Conservation (phyloP, 306 rosid species). For the Malus sieversii region DNA sequence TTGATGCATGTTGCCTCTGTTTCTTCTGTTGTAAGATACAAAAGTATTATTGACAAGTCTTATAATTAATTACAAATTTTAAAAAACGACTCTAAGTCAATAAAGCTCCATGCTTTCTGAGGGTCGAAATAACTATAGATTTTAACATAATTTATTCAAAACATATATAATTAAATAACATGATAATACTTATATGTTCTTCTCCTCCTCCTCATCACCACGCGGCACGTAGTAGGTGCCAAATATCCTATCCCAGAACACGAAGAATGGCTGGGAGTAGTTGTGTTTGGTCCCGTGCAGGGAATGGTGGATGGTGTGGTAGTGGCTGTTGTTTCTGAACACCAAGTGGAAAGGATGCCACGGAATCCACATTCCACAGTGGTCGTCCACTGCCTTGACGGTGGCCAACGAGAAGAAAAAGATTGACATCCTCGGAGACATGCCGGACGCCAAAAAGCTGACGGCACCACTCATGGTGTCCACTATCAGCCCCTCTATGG, state of each 20-base stretch:
- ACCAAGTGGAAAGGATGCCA: conserved; percentile 69
- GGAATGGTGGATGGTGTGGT: conserved; percentile 79
- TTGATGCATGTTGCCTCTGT: too few species aligned
- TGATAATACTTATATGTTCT: too few species aligned
- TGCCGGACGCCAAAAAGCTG: not conserved
- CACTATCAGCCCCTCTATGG: not conserved
- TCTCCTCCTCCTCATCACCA: not conserved
- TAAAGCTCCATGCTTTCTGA: too few species aligned
- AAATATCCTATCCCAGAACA: conserved; percentile 65
- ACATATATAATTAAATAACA: too few species aligned
- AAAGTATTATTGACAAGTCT: too few species aligned
- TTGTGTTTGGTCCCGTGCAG: conserved; percentile 78
- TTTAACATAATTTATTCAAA: too few species aligned
- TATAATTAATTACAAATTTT: too few species aligned
- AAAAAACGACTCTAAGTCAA: too few species aligned
- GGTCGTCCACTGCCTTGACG: conserved; percentile 78
- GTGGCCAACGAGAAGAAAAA: conserved; percentile 77
- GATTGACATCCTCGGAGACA: not conserved
- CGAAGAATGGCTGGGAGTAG: conserved; percentile 84
- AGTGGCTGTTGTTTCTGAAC: conserved; percentile 65
- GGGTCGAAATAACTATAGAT: too few species aligned
- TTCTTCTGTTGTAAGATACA: too few species aligned
- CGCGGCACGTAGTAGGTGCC: conserved; percentile 63
- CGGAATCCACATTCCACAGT: conserved; percentile 67
- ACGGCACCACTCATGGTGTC: not conserved